A percentile compares a stretch with the other conserved stretches of the same genome.
Evolutionary conservation across 768 basidiomycete species (phyloP).

Genomic region (Pholiota molesta): DNA sequence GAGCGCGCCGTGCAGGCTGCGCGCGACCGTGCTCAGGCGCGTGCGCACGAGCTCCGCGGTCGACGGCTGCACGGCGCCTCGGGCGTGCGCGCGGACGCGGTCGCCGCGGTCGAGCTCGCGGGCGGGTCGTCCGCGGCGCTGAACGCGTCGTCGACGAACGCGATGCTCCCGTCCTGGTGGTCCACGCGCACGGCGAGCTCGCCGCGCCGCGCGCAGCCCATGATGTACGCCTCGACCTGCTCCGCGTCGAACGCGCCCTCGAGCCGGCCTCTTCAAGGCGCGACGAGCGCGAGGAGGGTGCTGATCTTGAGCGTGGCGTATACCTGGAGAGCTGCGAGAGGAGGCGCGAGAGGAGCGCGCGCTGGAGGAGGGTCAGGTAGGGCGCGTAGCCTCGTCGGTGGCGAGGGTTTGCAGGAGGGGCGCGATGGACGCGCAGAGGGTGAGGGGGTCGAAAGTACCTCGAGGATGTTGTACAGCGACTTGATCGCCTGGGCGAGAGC

Average conservation of each 20-base stretch:
- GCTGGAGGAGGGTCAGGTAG: conserved; percentile 88
- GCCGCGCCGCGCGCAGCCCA: conserved; percentile 87
- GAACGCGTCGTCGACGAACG: conserved; percentile 82
- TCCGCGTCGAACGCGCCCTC: conserved; percentile 68
- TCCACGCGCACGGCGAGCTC: conserved; percentile 88
- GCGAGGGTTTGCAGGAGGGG: conserved; percentile 72
- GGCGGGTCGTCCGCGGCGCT: conserved; percentile 42
- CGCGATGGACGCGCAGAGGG: conserved; percentile 75
- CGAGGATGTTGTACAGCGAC: conserved; percentile 83
- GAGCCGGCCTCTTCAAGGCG: conserved; percentile 65
- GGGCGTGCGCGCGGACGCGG: conserved; percentile 15
- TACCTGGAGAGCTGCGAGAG: conserved; percentile 92
- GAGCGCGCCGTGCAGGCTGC: conserved; percentile 73
- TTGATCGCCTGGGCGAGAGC: conserved; percentile 76
- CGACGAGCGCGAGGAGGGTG: conserved; percentile 77
- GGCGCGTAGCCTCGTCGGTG: conserved; percentile 66
- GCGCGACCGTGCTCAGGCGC: conserved; percentile 76
- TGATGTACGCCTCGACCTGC: conserved; percentile 88
- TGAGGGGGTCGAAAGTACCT: conserved; percentile 94
- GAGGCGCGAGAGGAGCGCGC: conserved; percentile 88
- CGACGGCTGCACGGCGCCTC: conserved; percentile 67
- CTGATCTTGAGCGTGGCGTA: conserved; percentile 86
- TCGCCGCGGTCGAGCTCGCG: conserved; percentile 27
- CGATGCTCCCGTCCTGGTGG: conserved; percentile 83
- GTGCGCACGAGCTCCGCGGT: conserved; percentile 75